Percentiles rank a stretch among this genome's conserved stretches.
phyloP scores from a whole-genome alignment of 1,139 yeast species.

The Debaryomyces singareniensis region DNA sequence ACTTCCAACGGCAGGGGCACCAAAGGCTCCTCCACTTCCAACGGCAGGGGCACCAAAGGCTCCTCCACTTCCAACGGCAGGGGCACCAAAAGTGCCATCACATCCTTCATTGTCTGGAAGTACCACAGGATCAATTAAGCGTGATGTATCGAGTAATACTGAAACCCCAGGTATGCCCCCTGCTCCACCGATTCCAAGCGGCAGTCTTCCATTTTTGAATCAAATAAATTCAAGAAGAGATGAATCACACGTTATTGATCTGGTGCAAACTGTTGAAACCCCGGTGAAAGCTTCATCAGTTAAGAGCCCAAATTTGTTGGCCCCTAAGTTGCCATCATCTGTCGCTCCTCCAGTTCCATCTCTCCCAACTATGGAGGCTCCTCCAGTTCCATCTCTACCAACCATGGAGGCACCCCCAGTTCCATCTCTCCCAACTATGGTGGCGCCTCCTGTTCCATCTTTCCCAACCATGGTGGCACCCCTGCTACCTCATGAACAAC shows the following conservation, averaged over 20 bases:
- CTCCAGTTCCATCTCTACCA: conserved; percentile 8
- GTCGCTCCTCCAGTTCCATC: conserved; percentile 7
- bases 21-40: conserved; percentile 12
- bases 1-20: conserved; percentile 9
- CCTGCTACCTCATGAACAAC: too few relatives aligned
- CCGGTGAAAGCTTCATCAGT: neutral
- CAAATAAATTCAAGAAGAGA: conserved; percentile 51
- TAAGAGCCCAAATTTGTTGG: conserved; percentile 5
- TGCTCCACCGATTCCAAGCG: too few relatives aligned
- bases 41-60: conserved; percentile 10
- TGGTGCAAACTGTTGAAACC: conserved; percentile 5
- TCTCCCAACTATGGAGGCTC: conserved; percentile 12
- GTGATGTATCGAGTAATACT: too few relatives aligned
- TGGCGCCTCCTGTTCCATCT: conserved; percentile 34
- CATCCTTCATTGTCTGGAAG: too few relatives aligned
- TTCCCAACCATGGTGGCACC: too few relatives aligned
- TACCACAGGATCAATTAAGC: too few relatives aligned
- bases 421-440: conserved; percentile 4
- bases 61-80: conserved; percentile 9
- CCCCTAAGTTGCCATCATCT: conserved; percentile 10
- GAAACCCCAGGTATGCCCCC: too few relatives aligned
- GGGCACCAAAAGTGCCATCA: conserved; percentile 12
- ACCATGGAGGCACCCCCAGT: conserved; percentile 3
- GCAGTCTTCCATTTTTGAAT: conserved; percentile 44
- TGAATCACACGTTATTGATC: conserved; percentile 51